Conservation (phyloP, 2,329 filamentous ascomycete species). For the Pseudogymnoascus verrucosus region DNA sequence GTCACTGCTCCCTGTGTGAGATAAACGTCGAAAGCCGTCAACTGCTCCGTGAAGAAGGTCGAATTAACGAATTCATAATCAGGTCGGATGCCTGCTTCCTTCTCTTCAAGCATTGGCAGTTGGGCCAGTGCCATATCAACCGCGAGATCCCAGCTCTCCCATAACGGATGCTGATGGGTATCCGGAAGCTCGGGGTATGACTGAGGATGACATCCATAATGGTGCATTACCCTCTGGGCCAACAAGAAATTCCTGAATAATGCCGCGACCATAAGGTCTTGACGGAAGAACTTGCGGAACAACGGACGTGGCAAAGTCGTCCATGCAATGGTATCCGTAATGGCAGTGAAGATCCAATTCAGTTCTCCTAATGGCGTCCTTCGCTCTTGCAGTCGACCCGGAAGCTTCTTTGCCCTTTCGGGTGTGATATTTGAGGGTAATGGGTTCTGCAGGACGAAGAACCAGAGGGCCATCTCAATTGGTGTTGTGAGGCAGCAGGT, state of each 20-base stretch:
- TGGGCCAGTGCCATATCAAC: conserved; percentile 92
- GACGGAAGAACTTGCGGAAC: conserved; percentile 94
- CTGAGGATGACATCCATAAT: conserved; percentile 90
- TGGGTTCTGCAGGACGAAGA: conserved; percentile 84
- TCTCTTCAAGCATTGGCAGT: conserved; percentile 75
- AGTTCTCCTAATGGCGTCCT: conserved; percentile 90
- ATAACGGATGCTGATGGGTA: conserved; percentile 88
- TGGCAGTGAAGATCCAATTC: conserved; percentile 99
- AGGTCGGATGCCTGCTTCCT: conserved; percentile 51
- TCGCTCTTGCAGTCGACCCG: conserved; percentile 84
- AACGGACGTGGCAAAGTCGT: conserved; percentile 82
- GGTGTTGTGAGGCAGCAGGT: conserved; percentile 93
- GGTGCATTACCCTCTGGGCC: conserved; percentile 89
- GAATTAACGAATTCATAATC: conserved; percentile 94
- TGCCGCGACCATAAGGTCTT: conserved; percentile 98
- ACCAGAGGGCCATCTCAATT: conserved; percentile 94
- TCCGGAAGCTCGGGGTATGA: conserved; percentile 88
- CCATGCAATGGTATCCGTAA: conserved; percentile 98
- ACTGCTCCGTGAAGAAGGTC: conserved; percentile 91
- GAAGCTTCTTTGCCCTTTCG: conserved; percentile 79
- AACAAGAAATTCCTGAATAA: conserved; percentile 94
- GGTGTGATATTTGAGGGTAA: conserved; percentile 59
- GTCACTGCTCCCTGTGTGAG: conserved; percentile 74
- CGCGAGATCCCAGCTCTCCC: conserved; percentile 96
- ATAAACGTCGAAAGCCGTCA: conserved; percentile 96